A percentile compares a stretch with the other conserved stretches of the same genome.
phyloP scores from a whole-genome alignment of 2,329 filamentous ascomycete species.

The Penicillium sp. region DNA sequence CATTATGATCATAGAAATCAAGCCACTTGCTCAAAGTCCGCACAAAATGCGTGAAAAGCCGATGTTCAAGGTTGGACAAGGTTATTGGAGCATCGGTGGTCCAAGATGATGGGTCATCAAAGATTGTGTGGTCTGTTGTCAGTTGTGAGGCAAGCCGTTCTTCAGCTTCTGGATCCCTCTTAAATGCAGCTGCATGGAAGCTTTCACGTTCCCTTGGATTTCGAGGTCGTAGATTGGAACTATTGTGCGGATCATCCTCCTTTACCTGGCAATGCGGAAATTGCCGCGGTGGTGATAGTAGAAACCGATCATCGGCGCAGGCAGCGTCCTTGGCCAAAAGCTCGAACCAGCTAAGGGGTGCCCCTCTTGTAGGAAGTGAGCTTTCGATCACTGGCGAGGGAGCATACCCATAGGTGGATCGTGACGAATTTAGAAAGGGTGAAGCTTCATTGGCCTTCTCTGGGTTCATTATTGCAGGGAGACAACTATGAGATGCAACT shows the following conservation, averaged over 20 bases:
- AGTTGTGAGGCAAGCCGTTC: constrained; percentile 4
- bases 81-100: constrained; percentile 3
- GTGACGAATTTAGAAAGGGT: constrained; percentile 4
- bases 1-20: constrained; percentile 13
- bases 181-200: constrained; percentile 17
- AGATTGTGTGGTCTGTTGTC: constrained; percentile 1
- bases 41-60: constrained; percentile 12
- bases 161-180: constrained; percentile 7
- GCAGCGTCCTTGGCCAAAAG: constrained; percentile 39
- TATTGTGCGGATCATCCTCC: constrained; percentile 12
- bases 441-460: constrained; percentile 4
- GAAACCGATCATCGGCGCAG: constrained; percentile 38
- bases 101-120: constrained; percentile 11
- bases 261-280: constrained; percentile 3
- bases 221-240: constrained; percentile 13
- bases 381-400: constrained; percentile 30
- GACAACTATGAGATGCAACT: background rate
- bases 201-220: constrained; percentile 15
- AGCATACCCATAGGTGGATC: constrained; percentile 10
- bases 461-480: background rate
- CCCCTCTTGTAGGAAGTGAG: constrained; percentile 40
- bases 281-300: constrained; percentile 12
- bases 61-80: constrained; percentile 9
- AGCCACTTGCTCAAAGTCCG: constrained; percentile 15
- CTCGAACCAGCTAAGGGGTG: constrained; percentile 51